Base-by-base conservation (phyloP, 805 yeast genomes). In the Starmerella bombi region DNA sequence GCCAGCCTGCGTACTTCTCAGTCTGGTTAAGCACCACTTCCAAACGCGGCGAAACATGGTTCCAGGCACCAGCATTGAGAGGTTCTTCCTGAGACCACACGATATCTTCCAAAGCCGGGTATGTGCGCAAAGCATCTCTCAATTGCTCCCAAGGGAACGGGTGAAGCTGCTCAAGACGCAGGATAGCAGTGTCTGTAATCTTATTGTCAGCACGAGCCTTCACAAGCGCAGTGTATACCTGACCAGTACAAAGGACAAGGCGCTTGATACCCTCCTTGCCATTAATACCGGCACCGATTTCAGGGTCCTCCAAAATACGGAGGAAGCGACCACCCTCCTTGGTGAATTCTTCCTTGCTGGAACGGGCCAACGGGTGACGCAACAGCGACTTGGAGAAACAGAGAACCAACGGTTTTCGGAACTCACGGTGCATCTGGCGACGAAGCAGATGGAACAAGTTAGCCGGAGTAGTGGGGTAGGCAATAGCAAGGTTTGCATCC, bases 21-120 rank as follows among this genome's bases (percentile, higher is more conserved):
- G 94, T 79, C 66, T 84, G 85, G 52, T 70, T 70, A 63, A 88
- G 63, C 32, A 78, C 71, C 34, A 93, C 81, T 45, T 68, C 66
- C 41, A 91, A 63, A 68, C 99, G 81, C 61, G 96, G 98, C 45
- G 72, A 67, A 41, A 71, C 88, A 58, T 59, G 84, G 19, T 79
- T 58, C 80, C 80, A 85, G 34, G 82, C 68, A 64, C 98, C 98
- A 77, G 88, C 88, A 70, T 91, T 91, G 66, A 91, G 71, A 56
- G 97, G 97, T 72, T 91, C 99, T 68, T 91, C 99, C 70, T 91
- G 98, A 66, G 93, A 80, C 88, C 86, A 91, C 36, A 86, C 93
- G 52, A 91, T 67, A 61, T 91, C 98, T 62, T 80, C 77, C 48
- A 79, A 60, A 61, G 75, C 76, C 57, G 93, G 84, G 70, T 80